A percentile compares a stretch with the other conserved stretches of the same genome.
Conservation (phyloP, 768 basidiomycete species). For the Suillus brevipes region DNA sequence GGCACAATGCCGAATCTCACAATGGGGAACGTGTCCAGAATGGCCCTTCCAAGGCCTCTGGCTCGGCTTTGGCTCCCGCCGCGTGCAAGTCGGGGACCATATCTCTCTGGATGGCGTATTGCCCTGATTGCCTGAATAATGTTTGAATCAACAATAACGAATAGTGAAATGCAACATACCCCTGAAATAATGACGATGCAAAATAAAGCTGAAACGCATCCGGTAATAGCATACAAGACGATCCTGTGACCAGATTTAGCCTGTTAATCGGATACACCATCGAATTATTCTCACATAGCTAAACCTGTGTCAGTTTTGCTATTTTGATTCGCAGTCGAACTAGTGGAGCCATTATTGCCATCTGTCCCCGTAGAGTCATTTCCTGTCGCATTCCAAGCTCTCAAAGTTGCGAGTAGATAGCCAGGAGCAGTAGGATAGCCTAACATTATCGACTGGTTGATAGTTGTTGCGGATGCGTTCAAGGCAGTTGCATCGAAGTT, state of each 20-base stretch:
- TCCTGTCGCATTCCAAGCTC: conserved; percentile 61
- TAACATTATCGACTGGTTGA: conserved; percentile 46
- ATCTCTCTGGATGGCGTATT: conserved; percentile 86
- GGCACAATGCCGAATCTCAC: conserved; percentile 70
- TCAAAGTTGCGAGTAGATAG: conserved; percentile 72
- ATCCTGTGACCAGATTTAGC: conserved; percentile 47
- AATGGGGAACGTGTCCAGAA: conserved; percentile 93
- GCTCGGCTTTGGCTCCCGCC: conserved; percentile 65
- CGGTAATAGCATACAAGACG: conserved; percentile 84
- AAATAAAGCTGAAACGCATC: conserved; percentile 84
- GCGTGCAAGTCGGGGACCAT: conserved; percentile 67
- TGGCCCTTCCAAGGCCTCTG: conserved; percentile 85
- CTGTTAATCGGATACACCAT: conserved; percentile 7
- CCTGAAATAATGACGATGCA: conserved; percentile 84
- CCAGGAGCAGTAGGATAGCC: conserved; percentile 48
- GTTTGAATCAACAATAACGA: conserved; percentile 10
- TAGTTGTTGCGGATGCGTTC: conserved; percentile 47
- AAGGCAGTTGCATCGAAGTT: conserved; percentile 63
- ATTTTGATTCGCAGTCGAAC: conserved; percentile 14
- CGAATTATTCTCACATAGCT: conserved; percentile 61
- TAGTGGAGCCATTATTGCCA: conserved; percentile 19
- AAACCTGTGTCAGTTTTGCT: conserved; percentile 51
- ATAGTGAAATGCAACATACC: conserved; percentile 41
- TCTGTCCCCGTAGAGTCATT: conserved; percentile 5
- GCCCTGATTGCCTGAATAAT: conserved; percentile 68